phyloP scores from a whole-genome alignment of 352 stramenopile species.

The Ophiocytium majus region DNA sequence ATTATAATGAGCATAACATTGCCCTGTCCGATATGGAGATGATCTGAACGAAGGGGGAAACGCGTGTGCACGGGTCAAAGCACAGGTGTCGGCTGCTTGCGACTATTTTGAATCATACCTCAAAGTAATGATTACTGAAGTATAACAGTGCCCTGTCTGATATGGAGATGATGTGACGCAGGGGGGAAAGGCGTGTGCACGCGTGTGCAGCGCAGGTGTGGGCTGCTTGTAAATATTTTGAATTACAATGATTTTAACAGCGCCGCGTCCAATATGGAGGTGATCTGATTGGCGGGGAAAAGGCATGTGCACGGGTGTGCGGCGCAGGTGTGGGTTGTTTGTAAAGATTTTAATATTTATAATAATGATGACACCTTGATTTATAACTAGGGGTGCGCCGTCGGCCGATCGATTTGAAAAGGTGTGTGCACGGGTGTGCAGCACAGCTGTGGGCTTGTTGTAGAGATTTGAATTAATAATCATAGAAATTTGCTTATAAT shows the following conservation, averaged over 20 bases:
- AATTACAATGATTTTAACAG: no score
- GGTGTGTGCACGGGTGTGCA: no score
- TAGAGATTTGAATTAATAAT: no score
- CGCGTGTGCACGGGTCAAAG: not conserved
- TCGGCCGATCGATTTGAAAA: no score
- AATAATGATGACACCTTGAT: slow-evolving; percentile 15
- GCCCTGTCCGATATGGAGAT: not conserved
- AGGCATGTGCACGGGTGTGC: not conserved
- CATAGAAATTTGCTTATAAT: no score
- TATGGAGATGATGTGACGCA: slow-evolving; percentile 55
- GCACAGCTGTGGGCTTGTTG: no score
- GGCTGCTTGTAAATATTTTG: not conserved
- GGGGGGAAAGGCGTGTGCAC: not conserved
- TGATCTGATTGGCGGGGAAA: not conserved
- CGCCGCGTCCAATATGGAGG: not conserved
- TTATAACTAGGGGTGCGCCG: no score
- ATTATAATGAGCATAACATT: not conserved
- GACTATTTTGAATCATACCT: not conserved
- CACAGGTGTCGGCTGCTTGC: not conserved
- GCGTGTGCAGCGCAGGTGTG: not conserved
- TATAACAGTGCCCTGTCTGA: slow-evolving; percentile 53
- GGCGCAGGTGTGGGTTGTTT: not conserved
- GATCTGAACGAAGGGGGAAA: not conserved
- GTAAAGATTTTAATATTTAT: not conserved
- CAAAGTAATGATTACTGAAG: slow-evolving; percentile 21